Evolutionary conservation across 2,329 filamentous ascomycete species (phyloP).

Genomic region (Colletotrichum phormii): DNA sequence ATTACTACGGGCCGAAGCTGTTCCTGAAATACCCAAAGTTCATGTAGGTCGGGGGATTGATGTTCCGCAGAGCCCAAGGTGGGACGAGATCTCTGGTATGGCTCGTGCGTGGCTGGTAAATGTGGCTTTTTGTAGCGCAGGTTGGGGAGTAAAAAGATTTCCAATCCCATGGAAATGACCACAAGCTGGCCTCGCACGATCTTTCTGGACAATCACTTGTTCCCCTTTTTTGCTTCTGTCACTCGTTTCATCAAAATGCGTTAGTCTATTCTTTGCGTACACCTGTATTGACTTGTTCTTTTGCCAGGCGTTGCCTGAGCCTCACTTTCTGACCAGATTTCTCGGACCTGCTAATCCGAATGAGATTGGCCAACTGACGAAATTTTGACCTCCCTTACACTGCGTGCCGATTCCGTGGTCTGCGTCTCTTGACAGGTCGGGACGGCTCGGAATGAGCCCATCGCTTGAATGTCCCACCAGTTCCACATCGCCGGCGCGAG

Average conservation of each 20-base stretch:
- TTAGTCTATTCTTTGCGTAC: constrained; percentile 1
- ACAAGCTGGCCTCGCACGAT: neutral
- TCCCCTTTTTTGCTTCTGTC: constrained; percentile 14
- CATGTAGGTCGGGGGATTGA: too few relatives aligned
- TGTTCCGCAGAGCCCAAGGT: too few relatives aligned
- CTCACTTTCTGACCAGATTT: neutral
- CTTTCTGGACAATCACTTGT: neutral
- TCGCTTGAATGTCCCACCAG: constrained; percentile 25
- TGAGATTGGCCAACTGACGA: constrained; percentile 2
- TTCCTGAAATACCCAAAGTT: too few relatives aligned
- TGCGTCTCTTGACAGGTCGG: neutral
- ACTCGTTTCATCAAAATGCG: constrained; percentile 27
- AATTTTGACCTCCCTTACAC: constrained; percentile 4
- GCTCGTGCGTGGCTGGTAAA: neutral
- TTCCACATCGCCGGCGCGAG: constrained; percentile 34
- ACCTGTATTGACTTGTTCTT: neutral
- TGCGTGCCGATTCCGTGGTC: neutral
- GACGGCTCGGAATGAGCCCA: neutral
- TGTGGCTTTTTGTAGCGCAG: neutral
- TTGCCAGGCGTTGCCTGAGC: neutral
- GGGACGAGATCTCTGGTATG: neutral
- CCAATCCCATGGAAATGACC: neutral
- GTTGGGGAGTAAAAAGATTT: neutral
- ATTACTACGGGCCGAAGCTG: too few relatives aligned
- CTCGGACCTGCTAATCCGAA: neutral